phyloP scores from a whole-genome alignment of 208 protist genomes.

The Trypanosoma rangeli region DNA sequence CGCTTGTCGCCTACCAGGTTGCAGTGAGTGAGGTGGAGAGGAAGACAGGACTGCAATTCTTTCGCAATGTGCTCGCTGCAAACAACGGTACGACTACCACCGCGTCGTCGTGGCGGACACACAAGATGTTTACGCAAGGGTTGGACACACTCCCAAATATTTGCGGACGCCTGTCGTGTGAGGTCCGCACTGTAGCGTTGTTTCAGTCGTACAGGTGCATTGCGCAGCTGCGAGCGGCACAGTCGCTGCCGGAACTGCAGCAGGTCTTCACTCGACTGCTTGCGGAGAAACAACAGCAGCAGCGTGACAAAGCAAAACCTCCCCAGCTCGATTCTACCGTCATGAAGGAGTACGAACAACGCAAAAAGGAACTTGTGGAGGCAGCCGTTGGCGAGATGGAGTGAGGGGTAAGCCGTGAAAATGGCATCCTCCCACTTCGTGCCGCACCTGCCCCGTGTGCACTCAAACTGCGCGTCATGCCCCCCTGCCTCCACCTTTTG shows the following conservation, averaged over 20 bases:
- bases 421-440: no score
- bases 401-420: not conserved
- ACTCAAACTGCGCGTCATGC: no score
- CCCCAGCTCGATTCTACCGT: constrained; percentile 4
- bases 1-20: constrained; percentile 75
- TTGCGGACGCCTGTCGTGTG: constrained; percentile 53
- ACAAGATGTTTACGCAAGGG: not conserved
- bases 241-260: constrained; percentile 54
- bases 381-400: constrained; percentile 3
- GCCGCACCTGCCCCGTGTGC: no score
- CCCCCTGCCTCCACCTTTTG: no score
- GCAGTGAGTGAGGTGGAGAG: constrained; percentile 46
- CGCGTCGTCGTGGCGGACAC: not conserved
- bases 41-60: constrained; percentile 77
- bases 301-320: not conserved
- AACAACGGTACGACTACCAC: not conserved
- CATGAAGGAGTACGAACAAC: constrained; percentile 27
- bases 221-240: constrained; percentile 56
- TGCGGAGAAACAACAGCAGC: constrained; percentile 8
- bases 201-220: constrained; percentile 60
- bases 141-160: constrained; percentile 44
- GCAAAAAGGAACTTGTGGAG: constrained; percentile 45
- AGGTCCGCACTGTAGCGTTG: constrained; percentile 35
- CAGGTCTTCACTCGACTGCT: constrained; percentile 40
- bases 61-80: constrained; percentile 37